Percentiles rank a stretch among this genome's conserved stretches.
These are phyloP conservation scores for Mayamaea pseudoterrestris DNA, from an alignment of 108 stramenopile species.

Conservation along the genomic window DNA sequence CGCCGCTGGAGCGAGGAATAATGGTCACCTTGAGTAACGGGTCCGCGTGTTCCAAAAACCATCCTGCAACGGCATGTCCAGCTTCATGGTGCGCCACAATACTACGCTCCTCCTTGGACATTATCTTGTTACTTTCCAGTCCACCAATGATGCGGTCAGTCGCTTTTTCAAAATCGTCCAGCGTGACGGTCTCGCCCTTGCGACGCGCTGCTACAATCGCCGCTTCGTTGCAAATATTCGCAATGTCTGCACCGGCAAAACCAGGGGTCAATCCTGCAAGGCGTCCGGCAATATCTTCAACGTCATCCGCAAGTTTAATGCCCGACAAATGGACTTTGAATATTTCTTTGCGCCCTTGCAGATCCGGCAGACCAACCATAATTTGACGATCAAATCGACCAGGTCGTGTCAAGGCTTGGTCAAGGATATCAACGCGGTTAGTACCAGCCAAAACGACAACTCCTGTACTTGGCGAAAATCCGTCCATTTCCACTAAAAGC, in stretches of 20 bases:
- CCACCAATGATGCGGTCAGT: slow-evolving; percentile 93
- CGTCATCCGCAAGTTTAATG: slow-evolving; percentile 58
- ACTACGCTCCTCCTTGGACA: slow-evolving; percentile 73
- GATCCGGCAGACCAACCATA: slow-evolving; percentile 87
- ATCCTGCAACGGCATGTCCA: slow-evolving; percentile 91
- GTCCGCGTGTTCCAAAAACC: slow-evolving; percentile 95
- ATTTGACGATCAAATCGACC: slow-evolving; percentile 94
- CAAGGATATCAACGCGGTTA: slow-evolving; percentile 88
- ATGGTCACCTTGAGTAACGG: slow-evolving; percentile 95
- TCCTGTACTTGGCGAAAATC: slow-evolving; percentile 76
- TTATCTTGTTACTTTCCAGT: slow-evolving; percentile 89
- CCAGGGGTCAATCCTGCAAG: slow-evolving; percentile 91
- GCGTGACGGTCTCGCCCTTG: slow-evolving; percentile 65
- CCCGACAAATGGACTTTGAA: slow-evolving; percentile 85
- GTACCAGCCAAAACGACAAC: slow-evolving; percentile 91
- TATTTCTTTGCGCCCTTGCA: slow-evolving; percentile 86
- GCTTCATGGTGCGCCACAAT: slow-evolving; percentile 98
- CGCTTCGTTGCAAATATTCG: slow-evolving; percentile 97
- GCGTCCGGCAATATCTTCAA: slow-evolving; percentile 60
- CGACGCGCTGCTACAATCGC: slow-evolving; percentile 92
- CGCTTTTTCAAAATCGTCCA: slow-evolving; percentile 90
- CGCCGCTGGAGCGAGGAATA: slow-evolving; percentile 83
- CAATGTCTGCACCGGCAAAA: slow-evolving; percentile 94
- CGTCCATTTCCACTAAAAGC: slow-evolving; percentile 98
- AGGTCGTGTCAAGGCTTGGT: slow-evolving; percentile 83